These are phyloP conservation scores for Cymbomonas tetramitiformis DNA, from an alignment of 139 green algal genomes.

Conservation along the genomic window DNA sequence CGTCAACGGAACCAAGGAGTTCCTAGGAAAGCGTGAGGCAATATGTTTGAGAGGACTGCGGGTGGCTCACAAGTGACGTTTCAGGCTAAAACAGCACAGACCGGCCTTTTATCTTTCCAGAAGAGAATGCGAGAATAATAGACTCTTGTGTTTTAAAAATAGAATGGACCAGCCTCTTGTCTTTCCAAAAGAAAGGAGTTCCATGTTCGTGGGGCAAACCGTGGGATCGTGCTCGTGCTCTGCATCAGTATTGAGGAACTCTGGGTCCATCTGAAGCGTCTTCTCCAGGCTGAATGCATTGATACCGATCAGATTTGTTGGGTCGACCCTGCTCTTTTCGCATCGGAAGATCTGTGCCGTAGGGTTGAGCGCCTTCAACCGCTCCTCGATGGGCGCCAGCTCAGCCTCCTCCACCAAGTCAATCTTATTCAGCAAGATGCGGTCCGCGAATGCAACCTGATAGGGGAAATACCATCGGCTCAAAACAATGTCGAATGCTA, in stretches of 20 bases:
- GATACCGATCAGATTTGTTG: slow-evolving; percentile 31
- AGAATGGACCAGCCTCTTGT: too few species aligned
- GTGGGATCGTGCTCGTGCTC: slow-evolving; percentile 45
- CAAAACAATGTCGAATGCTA: too few species aligned
- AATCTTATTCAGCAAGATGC: slow-evolving; percentile 63
- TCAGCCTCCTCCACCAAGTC: slow-evolving; percentile 33
- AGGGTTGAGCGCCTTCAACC: slow-evolving; percentile 27
- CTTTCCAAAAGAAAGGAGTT: too few species aligned
- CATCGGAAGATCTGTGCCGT: slow-evolving; percentile 33
- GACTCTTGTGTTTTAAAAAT: too few species aligned
- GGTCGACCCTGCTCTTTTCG: slow-evolving; percentile 27
- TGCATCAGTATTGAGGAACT: background rate
- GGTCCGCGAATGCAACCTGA: slow-evolving; percentile 79
- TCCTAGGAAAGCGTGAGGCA: too few species aligned
- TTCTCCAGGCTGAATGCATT: slow-evolving; percentile 37
- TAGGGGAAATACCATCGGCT: too few species aligned
- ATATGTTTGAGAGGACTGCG: too few species aligned
- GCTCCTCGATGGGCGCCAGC: slow-evolving; percentile 4
- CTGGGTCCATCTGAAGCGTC: background rate
- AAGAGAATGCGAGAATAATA: too few species aligned
- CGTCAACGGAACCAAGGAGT: too few species aligned
- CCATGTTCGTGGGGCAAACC: slow-evolving; percentile 46
- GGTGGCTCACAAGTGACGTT: too few species aligned
- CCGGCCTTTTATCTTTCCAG: too few species aligned
- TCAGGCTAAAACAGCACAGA: too few species aligned